Conservation (phyloP, 176 grass and related monocot genomes). For the Triticum monococcum region DNA sequence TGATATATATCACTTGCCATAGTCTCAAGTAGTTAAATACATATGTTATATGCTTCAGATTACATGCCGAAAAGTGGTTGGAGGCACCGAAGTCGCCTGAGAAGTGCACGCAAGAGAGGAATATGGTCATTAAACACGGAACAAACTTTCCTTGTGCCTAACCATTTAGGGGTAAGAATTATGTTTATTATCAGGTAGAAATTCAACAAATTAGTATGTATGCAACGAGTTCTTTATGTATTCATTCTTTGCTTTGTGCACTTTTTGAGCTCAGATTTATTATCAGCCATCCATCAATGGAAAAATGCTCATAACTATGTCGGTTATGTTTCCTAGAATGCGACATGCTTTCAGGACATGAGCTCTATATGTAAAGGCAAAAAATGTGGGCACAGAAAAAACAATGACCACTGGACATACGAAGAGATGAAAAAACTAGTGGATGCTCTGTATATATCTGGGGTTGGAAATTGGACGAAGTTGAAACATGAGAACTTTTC, state of each 20-base stretch:
- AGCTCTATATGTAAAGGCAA: background rate
- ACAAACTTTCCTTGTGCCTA: background rate
- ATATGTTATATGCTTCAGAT: background rate
- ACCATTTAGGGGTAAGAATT: background rate
- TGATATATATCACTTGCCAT: background rate
- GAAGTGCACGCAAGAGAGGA: background rate
- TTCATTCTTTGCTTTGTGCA: background rate
- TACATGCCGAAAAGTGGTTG: background rate
- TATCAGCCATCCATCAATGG: background rate
- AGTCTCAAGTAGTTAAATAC: background rate
- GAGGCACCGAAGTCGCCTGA: background rate
- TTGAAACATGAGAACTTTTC: background rate
- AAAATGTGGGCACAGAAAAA: background rate
- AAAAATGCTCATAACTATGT: background rate
- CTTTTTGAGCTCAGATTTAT: background rate
- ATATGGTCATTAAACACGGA: background rate
- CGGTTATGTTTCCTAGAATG: background rate
- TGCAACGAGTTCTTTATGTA: background rate
- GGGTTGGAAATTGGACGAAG: conserved; percentile 4
- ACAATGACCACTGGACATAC: conserved; percentile 16
- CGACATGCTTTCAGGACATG: background rate
- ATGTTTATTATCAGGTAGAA: conserved; percentile 6
- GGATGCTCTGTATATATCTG: background rate
- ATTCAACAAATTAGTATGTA: background rate
- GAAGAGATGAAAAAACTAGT: conserved; percentile 24